Percentiles rank a stretch among this genome's conserved stretches.
These are phyloP conservation scores for Mallotus repandus DNA, from an alignment of 441 rosid genomes.

Conservation along the genomic window DNA sequence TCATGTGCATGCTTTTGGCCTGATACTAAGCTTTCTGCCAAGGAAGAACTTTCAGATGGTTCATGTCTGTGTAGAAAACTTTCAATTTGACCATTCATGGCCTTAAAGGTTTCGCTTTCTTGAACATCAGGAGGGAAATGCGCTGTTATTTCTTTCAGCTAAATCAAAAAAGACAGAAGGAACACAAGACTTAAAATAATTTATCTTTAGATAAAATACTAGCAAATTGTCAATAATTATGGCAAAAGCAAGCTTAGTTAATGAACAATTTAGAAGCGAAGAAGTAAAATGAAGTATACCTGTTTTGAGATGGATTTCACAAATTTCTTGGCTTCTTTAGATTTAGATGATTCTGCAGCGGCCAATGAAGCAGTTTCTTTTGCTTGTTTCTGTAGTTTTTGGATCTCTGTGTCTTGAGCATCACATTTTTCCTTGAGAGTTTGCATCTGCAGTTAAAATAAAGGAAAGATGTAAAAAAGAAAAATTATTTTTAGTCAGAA, in stretches of 20 bases:
- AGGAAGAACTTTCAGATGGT: slow-evolving; percentile 35
- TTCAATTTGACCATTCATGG: slow-evolving; percentile 52
- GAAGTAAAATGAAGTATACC: slow-evolving; percentile 38
- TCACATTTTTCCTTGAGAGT: slow-evolving; percentile 58
- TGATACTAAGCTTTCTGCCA: slow-evolving; percentile 23
- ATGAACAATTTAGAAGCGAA: slow-evolving; percentile 4
- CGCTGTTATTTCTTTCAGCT: slow-evolving; percentile 56
- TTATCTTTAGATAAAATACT: no score
- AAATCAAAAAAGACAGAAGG: slow-evolving; percentile 24
- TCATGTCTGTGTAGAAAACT: slow-evolving; percentile 34
- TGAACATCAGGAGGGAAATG: slow-evolving; percentile 54
- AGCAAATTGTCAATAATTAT: no score
- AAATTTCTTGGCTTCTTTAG: slow-evolving; percentile 49
- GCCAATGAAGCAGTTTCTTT: slow-evolving; percentile 48
- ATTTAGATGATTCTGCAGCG: slow-evolving; percentile 48
- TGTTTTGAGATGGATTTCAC: slow-evolving; percentile 48
- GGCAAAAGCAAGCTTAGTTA: neutral
- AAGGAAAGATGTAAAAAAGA: slow-evolving; percentile 8
- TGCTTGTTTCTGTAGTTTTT: slow-evolving; percentile 42
- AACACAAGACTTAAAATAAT: no score
- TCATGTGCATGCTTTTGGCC: slow-evolving; percentile 22
- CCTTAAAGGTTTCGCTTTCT: slow-evolving; percentile 49
- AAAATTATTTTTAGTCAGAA: slow-evolving; percentile 8
- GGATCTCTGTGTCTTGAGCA: slow-evolving; percentile 56
- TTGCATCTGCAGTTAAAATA: slow-evolving; percentile 44